Percentiles rank a stretch among this genome's conserved stretches.
These are phyloP conservation scores for Apophysomyces trapeziformis DNA, from an alignment of 371 early-diverging fungal genomes.

Conservation along the genomic window DNA sequence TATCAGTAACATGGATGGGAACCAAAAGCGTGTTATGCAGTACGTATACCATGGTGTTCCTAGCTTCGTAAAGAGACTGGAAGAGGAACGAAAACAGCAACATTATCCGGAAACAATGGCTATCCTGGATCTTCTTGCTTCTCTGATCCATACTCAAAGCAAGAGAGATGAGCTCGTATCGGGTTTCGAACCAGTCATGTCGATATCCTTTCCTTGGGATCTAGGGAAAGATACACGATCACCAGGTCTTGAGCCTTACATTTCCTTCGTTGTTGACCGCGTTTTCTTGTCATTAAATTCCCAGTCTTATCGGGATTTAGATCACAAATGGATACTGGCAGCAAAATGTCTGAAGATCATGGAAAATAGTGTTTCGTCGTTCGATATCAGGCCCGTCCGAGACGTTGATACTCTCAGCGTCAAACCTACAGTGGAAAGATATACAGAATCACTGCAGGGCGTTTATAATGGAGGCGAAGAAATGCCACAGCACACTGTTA, in stretches of 20 bases:
- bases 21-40: neutral
- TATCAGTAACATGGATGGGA: neutral
- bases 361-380: slow-evolving; percentile 73
- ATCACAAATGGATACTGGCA: slow-evolving; percentile 77
- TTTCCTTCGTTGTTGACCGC: slow-evolving; percentile 77
- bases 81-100: slow-evolving; percentile 52
- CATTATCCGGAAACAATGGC: slow-evolving; percentile 84
- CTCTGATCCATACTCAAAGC: slow-evolving; percentile 69
- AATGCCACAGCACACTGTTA: neutral
- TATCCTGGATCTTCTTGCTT: slow-evolving; percentile 69
- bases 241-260: slow-evolving; percentile 81
- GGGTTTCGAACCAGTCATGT: slow-evolving; percentile 29
- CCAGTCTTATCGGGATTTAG: slow-evolving; percentile 63
- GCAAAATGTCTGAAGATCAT: slow-evolving; percentile 70
- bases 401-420: neutral
- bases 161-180: slow-evolving; percentile 31
- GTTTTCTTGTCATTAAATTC: slow-evolving; percentile 75
- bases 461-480: slow-evolving; percentile 1
- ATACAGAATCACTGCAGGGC: neutral
- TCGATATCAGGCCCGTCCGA: slow-evolving; percentile 60
- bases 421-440: neutral
- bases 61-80: slow-evolving; percentile 20
- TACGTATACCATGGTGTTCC: slow-evolving; percentile 9
- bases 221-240: slow-evolving; percentile 69
- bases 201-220: slow-evolving; percentile 58